phyloP scores from a whole-genome alignment of 495 filamentous ascomycete genomes.

The Aspergillus saccharolyticus region DNA sequence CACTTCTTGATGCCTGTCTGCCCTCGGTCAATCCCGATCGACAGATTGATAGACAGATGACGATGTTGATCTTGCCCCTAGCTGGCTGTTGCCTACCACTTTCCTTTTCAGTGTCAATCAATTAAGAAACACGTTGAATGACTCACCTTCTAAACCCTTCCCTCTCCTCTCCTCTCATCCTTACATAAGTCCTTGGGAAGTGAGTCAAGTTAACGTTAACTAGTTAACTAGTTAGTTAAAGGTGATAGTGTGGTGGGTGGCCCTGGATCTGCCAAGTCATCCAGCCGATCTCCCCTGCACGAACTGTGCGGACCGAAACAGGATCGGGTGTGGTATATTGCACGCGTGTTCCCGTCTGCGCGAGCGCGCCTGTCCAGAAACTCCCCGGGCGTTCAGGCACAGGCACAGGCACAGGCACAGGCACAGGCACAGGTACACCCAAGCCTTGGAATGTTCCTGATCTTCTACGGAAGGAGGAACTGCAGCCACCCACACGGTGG shows the following conservation, averaged over 20 bases:
- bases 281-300: no score
- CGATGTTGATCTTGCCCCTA: slow-evolving; percentile 1
- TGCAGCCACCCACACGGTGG: not conserved
- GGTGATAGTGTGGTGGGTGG: no score
- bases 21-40: not conserved
- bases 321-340: no score
- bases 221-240: no score
- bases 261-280: no score
- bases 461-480: not conserved
- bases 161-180: no score
- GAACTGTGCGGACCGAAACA: no score
- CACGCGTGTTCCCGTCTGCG: no score
- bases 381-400: not conserved
- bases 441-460: not conserved
- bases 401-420: not conserved
- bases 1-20: not conserved
- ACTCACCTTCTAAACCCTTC: not conserved
- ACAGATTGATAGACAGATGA: not conserved
- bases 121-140: no score
- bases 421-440: not conserved
- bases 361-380: not conserved
- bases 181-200: no score
- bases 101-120: not conserved
- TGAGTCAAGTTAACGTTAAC: no score
- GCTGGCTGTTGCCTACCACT: not conserved